Percentiles rank a stretch among this genome's conserved stretches.
These are phyloP conservation scores for Spiraea crenata DNA, from an alignment of 331 rosid species.

Conservation along the genomic window DNA sequence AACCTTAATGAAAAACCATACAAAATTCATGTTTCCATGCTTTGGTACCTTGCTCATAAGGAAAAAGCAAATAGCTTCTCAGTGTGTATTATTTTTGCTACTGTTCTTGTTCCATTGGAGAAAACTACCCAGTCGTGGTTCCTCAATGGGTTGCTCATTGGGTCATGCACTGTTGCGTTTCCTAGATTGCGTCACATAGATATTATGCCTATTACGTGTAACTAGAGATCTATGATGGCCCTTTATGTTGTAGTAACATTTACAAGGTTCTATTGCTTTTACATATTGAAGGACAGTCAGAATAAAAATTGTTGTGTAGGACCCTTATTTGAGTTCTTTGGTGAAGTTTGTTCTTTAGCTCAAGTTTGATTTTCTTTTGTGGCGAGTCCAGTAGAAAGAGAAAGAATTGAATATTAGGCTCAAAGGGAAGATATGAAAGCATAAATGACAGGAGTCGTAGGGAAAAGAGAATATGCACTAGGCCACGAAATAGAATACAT, in stretches of 20 bases:
- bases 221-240: neutral
- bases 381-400: conserved; percentile 73
- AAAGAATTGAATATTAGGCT: conserved; percentile 59
- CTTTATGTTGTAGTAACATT: neutral
- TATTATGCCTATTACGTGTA: neutral
- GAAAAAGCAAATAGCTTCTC: too few relatives aligned
- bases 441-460: conserved; percentile 28
- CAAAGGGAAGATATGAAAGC: conserved; percentile 38
- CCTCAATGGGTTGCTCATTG: neutral
- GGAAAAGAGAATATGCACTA: too few relatives aligned
- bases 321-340: neutral
- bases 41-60: too few relatives aligned
- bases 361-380: conserved; percentile 31
- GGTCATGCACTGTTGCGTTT: neutral
- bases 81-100: too few relatives aligned
- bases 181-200: neutral
- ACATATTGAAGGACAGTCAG: neutral
- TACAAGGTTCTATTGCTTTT: neutral
- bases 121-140: too few relatives aligned
- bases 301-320: neutral
- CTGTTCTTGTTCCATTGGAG: neutral
- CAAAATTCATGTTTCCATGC: too few relatives aligned
- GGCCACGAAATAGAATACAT: too few relatives aligned
- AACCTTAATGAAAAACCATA: too few relatives aligned
- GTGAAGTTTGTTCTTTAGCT: neutral